Evolutionary conservation across 805 yeast genomes (phyloP).

Genomic region (Sugiyamaella valdiviana): DNA sequence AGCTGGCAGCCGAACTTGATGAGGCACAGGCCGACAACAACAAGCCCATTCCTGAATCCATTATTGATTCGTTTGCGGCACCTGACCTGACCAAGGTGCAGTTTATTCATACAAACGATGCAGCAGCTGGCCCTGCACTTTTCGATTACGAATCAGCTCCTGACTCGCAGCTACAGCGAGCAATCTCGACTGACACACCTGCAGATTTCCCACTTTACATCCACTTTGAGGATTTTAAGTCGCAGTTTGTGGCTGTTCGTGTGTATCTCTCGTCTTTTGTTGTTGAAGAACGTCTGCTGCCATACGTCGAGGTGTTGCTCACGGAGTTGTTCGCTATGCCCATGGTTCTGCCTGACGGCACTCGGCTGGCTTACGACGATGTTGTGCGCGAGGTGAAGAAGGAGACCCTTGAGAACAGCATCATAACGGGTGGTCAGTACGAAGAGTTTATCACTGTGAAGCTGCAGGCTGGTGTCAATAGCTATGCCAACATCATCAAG

Average conservation of each 20-base stretch:
- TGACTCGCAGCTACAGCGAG: neutral
- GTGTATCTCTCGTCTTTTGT: slow-evolving; percentile 51
- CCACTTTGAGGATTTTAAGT: slow-evolving; percentile 72
- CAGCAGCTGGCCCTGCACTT: slow-evolving; percentile 48
- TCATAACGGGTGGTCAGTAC: slow-evolving; percentile 55
- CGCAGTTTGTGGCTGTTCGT: slow-evolving; percentile 70
- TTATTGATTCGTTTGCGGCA: slow-evolving; percentile 54
- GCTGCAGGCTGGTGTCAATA: slow-evolving; percentile 52
- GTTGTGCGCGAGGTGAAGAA: slow-evolving; percentile 68
- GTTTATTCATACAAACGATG: slow-evolving; percentile 64
- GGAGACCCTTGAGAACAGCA: slow-evolving; percentile 54
- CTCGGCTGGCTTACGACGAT: slow-evolving; percentile 56
- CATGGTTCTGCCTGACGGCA: slow-evolving; percentile 55
- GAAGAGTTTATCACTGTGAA: slow-evolving; percentile 60
- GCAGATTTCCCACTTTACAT: slow-evolving; percentile 56
- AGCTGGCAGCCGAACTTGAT: slow-evolving; percentile 47
- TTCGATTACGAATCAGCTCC: neutral
- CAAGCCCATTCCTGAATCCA: slow-evolving; percentile 63
- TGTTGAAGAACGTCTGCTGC: slow-evolving; percentile 48
- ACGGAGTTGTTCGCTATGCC: slow-evolving; percentile 70
- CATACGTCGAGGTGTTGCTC: slow-evolving; percentile 56
- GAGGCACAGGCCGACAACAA: slow-evolving; percentile 65
- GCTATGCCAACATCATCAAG: slow-evolving; percentile 62
- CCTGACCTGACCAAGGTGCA: slow-evolving; percentile 72
- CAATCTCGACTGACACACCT: slow-evolving; percentile 6